These are phyloP conservation scores for Chrysanthemum lavandulifolium DNA, from an alignment of 129 eudicot genomes.

Conservation along the genomic window DNA sequence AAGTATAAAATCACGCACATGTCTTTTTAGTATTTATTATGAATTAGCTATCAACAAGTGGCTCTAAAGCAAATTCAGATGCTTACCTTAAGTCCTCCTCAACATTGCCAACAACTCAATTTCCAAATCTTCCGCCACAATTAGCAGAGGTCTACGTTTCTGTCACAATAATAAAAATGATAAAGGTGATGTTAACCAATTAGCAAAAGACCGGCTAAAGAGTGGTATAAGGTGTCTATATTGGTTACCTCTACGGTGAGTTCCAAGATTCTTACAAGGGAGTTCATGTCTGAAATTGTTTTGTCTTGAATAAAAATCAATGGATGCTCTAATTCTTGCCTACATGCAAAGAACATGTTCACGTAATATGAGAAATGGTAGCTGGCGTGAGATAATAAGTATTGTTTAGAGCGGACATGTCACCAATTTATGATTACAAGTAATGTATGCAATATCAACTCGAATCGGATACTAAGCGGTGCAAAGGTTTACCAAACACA, in stretches of 20 bases:
- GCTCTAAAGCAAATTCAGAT: too few relatives aligned
- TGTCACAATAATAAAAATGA: conserved; percentile 24
- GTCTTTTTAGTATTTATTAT: too few relatives aligned
- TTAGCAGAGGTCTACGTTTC: conserved; percentile 72
- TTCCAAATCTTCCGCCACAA: conserved; percentile 44
- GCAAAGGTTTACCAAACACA: too few relatives aligned
- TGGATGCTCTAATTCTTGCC: conserved; percentile 93
- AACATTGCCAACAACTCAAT: too few relatives aligned
- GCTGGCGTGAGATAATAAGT: neutral
- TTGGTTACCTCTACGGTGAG: conserved; percentile 70
- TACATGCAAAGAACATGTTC: conserved; percentile 39
- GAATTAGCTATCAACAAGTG: too few relatives aligned
- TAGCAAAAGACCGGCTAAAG: neutral
- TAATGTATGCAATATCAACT: too few relatives aligned
- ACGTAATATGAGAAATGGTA: conserved; percentile 22
- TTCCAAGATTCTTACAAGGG: conserved; percentile 82
- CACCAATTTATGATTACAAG: neutral
- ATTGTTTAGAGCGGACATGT: neutral
- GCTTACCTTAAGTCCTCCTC: too few relatives aligned
- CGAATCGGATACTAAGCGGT: too few relatives aligned
- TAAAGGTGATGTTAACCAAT: neutral
- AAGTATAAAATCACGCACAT: too few relatives aligned
- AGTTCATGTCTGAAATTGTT: conserved; percentile 63
- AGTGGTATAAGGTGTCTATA: neutral
- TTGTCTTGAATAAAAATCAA: conserved; percentile 88